Evolutionary conservation across 495 filamentous ascomycete genomes (phyloP).

Genomic region (Tuber microsphaerosporum): DNA sequence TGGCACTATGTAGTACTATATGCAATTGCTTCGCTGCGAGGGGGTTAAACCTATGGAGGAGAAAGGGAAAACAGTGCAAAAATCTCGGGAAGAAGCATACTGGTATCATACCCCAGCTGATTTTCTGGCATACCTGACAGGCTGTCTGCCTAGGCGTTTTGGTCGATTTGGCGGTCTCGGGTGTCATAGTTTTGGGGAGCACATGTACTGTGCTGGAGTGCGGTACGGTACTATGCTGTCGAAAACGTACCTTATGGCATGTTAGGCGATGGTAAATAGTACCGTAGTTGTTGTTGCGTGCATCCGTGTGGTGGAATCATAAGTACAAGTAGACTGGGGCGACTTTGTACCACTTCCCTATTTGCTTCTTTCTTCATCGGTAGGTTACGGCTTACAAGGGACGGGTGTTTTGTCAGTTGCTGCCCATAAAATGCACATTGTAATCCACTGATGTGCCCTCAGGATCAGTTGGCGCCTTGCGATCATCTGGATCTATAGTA

Average conservation of each 20-base stretch:
- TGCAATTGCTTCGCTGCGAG: background rate
- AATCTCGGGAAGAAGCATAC: background rate
- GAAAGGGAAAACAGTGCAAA: background rate
- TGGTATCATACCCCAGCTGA: background rate
- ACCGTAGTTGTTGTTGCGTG: background rate
- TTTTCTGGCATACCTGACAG: background rate
- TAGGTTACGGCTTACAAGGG: background rate
- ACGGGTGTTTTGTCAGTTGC: background rate
- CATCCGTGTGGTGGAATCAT: background rate
- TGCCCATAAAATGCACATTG: background rate
- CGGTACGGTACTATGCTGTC: background rate
- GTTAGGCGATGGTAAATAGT: background rate
- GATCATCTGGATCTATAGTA: background rate
- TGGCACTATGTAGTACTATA: background rate
- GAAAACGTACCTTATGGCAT: background rate
- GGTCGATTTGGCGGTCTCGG: background rate
- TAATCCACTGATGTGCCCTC: background rate
- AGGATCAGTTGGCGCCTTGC: background rate
- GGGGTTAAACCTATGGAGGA: background rate
- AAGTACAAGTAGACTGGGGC: background rate
- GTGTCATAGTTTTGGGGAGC: background rate
- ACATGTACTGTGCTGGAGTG: background rate
- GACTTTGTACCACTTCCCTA: background rate
- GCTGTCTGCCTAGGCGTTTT: background rate
- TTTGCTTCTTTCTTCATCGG: background rate